Conservation (phyloP, 441 rosid genomes). For the Eutrema salsugineum region DNA sequence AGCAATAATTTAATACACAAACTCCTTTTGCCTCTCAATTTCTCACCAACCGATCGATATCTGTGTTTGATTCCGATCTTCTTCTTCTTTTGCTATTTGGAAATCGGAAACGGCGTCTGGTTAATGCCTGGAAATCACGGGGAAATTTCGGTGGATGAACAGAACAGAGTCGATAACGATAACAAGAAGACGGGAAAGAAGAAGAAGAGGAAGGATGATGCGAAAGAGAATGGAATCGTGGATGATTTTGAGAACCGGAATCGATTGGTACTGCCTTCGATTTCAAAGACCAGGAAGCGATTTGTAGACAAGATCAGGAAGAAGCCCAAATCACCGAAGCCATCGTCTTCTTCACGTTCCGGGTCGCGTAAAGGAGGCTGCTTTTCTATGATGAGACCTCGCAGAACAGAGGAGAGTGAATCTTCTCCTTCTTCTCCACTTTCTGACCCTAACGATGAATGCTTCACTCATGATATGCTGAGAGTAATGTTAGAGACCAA, state of each 20-base stretch:
- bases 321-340: constrained; percentile 23
- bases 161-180: constrained; percentile 15
- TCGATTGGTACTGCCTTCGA: constrained; percentile 13
- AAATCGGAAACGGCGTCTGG: constrained; percentile 11
- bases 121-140: constrained; percentile 33
- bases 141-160: constrained; percentile 23
- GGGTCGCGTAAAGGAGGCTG: constrained; percentile 31
- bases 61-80: background rate
- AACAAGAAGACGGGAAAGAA: background rate
- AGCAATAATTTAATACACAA: background rate
- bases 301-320: constrained; percentile 8
- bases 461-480: constrained; percentile 31
- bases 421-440: constrained; percentile 8
- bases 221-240: background rate
- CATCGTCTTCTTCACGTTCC: constrained; percentile 1
- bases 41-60: background rate
- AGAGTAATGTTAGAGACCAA: constrained; percentile 31
- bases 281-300: constrained; percentile 19
- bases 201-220: constrained; percentile 15
- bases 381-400: constrained; percentile 21
- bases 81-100: background rate
- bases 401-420: background rate
- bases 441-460: constrained; percentile 35
- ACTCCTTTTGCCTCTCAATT: background rate
- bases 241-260: background rate